Conservation (phyloP, 2,329 filamentous ascomycete genomes). For the Botryosphaeria dothidea region DNA sequence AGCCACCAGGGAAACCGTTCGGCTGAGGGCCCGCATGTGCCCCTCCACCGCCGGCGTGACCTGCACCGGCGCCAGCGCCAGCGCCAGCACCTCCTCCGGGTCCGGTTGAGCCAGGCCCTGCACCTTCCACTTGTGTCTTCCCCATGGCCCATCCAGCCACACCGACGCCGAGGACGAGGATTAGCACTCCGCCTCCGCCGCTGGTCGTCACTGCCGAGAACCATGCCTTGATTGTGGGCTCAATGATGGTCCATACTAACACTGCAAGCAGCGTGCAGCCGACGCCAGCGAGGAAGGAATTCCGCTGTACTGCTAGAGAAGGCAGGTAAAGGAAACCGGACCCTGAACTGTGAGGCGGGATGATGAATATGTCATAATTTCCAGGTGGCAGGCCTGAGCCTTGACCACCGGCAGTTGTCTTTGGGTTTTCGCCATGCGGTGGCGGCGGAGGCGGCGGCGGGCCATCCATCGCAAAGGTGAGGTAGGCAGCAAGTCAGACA, state of each 20-base stretch:
- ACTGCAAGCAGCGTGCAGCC: slow-evolving; percentile 73
- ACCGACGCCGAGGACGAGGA: slow-evolving; percentile 72
- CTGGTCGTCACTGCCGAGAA: slow-evolving; percentile 69
- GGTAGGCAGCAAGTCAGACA: slow-evolving; percentile 16
- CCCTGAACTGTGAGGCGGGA: slow-evolving; percentile 87
- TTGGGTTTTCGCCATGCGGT: slow-evolving; percentile 79
- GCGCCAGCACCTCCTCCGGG: slow-evolving; percentile 26
- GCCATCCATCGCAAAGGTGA: slow-evolving; percentile 34
- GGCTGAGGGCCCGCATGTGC: slow-evolving; percentile 31
- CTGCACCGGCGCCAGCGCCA: slow-evolving; percentile 29
- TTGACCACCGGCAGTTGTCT: slow-evolving; percentile 45
- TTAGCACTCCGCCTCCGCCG: slow-evolving; percentile 66
- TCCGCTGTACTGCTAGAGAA: slow-evolving; percentile 79
- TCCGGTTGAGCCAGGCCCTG: slow-evolving; percentile 26
- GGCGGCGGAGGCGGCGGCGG: slow-evolving; percentile 78
- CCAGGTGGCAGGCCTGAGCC: slow-evolving; percentile 74
- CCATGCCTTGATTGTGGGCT: slow-evolving; percentile 74
- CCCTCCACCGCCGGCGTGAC: slow-evolving; percentile 28
- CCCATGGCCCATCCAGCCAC: slow-evolving; percentile 82
- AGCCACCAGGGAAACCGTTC: slow-evolving; percentile 33
- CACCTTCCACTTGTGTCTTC: slow-evolving; percentile 59
- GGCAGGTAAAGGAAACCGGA: slow-evolving; percentile 93
- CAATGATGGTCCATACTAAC: slow-evolving; percentile 69
- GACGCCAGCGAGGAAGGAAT: slow-evolving; percentile 89
- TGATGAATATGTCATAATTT: slow-evolving; percentile 97